A percentile compares a stretch with the other conserved stretches of the same genome.
Conservation (phyloP, 2,329 filamentous ascomycete genomes). For the Venturia carpophila region DNA sequence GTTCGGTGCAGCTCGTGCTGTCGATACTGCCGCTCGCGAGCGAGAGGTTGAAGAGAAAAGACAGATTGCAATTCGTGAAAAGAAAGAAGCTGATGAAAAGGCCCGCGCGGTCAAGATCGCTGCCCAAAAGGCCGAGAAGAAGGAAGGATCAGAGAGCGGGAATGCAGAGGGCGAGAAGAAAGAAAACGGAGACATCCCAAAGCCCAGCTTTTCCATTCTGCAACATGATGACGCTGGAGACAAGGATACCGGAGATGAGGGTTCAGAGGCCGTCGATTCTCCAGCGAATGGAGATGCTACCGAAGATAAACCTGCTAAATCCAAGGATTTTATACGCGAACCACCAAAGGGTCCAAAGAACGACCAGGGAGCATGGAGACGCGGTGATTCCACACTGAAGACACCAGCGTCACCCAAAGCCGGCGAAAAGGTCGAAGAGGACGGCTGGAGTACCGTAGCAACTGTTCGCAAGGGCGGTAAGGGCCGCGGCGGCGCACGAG, state of each 20-base stretch:
- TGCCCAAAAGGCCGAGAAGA: constrained; percentile 47
- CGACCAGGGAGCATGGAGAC: constrained; percentile 23
- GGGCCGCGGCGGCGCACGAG: constrained; percentile 17
- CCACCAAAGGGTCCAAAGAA: constrained; percentile 25
- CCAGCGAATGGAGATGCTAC: constrained; percentile 30
- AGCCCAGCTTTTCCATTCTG: constrained; percentile 46
- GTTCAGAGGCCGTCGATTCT: constrained; percentile 34
- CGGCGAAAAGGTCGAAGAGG: constrained; percentile 41
- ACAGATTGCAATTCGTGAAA: constrained; percentile 63
- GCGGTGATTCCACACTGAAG: constrained; percentile 28
- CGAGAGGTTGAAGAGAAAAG: constrained; percentile 86
- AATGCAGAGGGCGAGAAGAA: constrained; percentile 25
- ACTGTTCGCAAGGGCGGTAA: constrained; percentile 10
- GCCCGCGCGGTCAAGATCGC: constrained; percentile 63
- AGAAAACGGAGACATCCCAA: constrained; percentile 25
- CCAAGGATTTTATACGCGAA: constrained; percentile 46
- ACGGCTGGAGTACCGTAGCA: constrained; percentile 46
- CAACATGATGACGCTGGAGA: constrained; percentile 27
- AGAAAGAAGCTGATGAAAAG: constrained; percentile 82
- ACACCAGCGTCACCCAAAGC: constrained; percentile 29
- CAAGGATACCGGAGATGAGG: constrained; percentile 29
- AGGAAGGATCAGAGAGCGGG: constrained; percentile 28
- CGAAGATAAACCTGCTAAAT: constrained; percentile 45
- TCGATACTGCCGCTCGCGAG: constrained; percentile 86
- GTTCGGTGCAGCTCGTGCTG: constrained; percentile 87